Percentiles rank a stretch among this genome's conserved stretches.
Evolutionary conservation across 2,329 filamentous ascomycete genomes (phyloP).

Genomic region (Lasiodiplodia gonubiensis): DNA sequence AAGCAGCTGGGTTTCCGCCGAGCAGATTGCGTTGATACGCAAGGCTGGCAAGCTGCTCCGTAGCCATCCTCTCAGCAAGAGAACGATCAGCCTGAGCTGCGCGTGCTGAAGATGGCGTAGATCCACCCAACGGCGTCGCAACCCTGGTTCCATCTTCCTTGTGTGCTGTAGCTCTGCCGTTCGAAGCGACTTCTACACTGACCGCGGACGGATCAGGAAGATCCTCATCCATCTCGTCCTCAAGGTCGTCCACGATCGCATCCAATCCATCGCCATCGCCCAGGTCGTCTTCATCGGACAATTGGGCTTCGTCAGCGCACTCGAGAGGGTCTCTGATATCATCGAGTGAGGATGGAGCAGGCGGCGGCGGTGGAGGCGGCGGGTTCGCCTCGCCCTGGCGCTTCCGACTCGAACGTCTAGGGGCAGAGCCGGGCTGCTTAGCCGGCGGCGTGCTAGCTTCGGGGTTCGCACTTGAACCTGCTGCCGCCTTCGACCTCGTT

Average conservation of each 20-base stretch:
- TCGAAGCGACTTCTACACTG: constrained; percentile 85
- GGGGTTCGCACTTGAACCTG: constrained; percentile 54
- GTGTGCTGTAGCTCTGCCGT: constrained; percentile 85
- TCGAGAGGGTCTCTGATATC: constrained; percentile 69
- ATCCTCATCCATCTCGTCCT: constrained; percentile 78
- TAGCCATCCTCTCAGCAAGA: constrained; percentile 31
- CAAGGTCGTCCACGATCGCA: constrained; percentile 86
- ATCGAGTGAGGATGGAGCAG: constrained; percentile 36
- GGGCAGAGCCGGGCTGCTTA: constrained; percentile 53
- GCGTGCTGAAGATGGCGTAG: constrained; percentile 39
- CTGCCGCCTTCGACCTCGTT: constrained; percentile 41
- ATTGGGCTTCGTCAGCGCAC: constrained; percentile 88
- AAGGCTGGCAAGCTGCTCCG: constrained; percentile 39
- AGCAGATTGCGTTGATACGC: constrained; percentile 30
- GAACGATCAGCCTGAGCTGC: constrained; percentile 41
- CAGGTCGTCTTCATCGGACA: constrained; percentile 74
- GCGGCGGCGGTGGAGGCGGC: constrained; percentile 59
- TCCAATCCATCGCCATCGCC: constrained; percentile 72
- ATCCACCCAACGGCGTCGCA: constrained; percentile 73
- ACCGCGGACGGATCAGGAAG: constrained; percentile 84
- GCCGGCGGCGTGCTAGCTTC: constrained; percentile 58
- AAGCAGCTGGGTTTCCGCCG: constrained; percentile 54
- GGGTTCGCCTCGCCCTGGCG: constrained; percentile 51
- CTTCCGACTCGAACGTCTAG: constrained; percentile 69
- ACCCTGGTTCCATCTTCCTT: constrained; percentile 91